phyloP scores from a whole-genome alignment of 31 red algal genomes.

The Porphyra umbilicalis region DNA sequence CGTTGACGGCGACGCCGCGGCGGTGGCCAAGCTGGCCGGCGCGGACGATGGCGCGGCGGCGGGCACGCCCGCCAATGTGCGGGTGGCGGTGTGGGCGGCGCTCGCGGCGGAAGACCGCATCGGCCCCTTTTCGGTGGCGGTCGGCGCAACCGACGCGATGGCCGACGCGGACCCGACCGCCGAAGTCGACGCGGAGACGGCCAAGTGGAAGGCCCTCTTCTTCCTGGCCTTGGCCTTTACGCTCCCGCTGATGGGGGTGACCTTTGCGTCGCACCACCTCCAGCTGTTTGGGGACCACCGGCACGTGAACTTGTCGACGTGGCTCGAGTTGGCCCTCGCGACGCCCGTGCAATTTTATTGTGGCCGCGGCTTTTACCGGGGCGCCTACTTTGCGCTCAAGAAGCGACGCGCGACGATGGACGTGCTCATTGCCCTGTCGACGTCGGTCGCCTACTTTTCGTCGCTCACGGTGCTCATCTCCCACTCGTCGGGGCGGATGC shows the following conservation, averaged over 20 bases:
- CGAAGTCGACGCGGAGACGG: constrained; percentile 28
- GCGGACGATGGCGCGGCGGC: background rate
- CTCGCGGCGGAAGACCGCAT: background rate
- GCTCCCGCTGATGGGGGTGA: constrained; percentile 52
- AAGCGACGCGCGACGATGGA: constrained; percentile 95
- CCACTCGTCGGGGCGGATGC: constrained; percentile 11
- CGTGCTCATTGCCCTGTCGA: constrained; percentile 86
- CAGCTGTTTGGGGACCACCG: constrained; percentile 3
- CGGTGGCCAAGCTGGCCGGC: background rate
- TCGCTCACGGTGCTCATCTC: constrained; percentile 70
- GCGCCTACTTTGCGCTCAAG: constrained; percentile 77
- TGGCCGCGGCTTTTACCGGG: constrained; percentile 81
- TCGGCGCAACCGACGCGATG: background rate
- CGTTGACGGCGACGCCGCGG: background rate
- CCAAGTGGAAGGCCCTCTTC: constrained; percentile 56
- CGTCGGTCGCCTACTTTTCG: constrained; percentile 81
- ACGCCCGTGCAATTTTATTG: constrained; percentile 80
- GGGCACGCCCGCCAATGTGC: background rate
- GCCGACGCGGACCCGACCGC: constrained; percentile 44
- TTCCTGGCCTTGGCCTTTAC: constrained; percentile 60
- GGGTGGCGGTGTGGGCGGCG: background rate
- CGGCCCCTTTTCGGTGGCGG: background rate
- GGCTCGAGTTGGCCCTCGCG: constrained; percentile 60
- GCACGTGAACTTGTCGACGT: constrained; percentile 3
- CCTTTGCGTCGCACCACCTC: constrained; percentile 33